phyloP scores from a whole-genome alignment of 768 basidiomycete species.

The Boletellus sp. region DNA sequence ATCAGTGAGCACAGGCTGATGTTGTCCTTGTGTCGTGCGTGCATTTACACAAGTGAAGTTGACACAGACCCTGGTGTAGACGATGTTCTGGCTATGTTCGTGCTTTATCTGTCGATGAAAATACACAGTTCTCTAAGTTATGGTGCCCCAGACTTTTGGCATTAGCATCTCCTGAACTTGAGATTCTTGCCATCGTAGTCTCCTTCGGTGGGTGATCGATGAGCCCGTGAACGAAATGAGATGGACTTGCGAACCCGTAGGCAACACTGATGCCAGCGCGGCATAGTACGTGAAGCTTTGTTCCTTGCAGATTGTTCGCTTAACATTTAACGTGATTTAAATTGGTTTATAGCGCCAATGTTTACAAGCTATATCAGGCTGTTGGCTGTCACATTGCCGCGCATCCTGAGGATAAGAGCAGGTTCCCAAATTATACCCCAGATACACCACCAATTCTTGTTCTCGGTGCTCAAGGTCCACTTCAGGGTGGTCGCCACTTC shows the following conservation, averaged over 20 bases:
- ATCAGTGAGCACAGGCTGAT: conserved; percentile 51
- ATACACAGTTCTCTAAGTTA: not conserved
- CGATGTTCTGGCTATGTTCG: conserved; percentile 74
- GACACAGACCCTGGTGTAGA: conserved; percentile 89
- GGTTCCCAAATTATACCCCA: conserved; percentile 62
- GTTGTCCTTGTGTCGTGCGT: not conserved
- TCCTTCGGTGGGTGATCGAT: conserved; percentile 57
- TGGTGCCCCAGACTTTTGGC: conserved; percentile 60
- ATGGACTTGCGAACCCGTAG: conserved; percentile 31
- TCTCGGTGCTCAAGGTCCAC: conserved; percentile 60
- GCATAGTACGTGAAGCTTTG: conserved; percentile 44
- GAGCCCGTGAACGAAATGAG: not conserved
- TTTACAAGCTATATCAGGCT: conserved; percentile 71
- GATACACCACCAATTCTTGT: conserved; percentile 57
- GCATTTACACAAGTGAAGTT: conserved; percentile 39
- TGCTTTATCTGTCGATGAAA: conserved; percentile 1
- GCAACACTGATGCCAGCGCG: conserved; percentile 65
- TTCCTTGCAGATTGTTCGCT: not conserved
- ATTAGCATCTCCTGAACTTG: conserved; percentile 77
- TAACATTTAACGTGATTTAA: not conserved
- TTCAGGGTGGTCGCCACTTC: conserved; percentile 66
- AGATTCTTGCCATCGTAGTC: conserved; percentile 71
- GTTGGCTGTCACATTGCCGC: conserved; percentile 55
- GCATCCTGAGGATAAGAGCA: conserved; percentile 47
- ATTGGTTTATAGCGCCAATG: conserved; percentile 50